Evolutionary conservation across 495 filamentous ascomycete genomes (phyloP).

Genomic region (Jackrogersella minutella): DNA sequence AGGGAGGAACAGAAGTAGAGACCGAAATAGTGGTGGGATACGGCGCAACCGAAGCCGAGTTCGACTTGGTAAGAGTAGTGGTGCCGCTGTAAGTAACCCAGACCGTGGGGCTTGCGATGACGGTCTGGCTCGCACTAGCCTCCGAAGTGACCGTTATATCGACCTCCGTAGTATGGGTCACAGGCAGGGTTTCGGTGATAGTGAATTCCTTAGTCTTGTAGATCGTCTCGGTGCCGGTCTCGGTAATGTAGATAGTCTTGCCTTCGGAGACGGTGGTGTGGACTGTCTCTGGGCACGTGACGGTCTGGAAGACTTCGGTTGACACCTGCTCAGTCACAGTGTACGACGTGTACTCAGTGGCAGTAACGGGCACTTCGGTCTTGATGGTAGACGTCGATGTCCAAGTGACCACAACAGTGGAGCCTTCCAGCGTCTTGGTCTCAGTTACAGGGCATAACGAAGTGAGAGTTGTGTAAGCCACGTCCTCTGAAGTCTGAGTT

Average conservation of each 20-base stretch:
- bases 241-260: slow-evolving; percentile 50
- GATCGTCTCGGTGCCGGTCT: slow-evolving; percentile 55
- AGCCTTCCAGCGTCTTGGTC: slow-evolving; percentile 53
- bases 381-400: slow-evolving; percentile 52
- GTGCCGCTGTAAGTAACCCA: slow-evolving; percentile 44
- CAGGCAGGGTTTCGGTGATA: slow-evolving; percentile 45
- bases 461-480: slow-evolving; percentile 52
- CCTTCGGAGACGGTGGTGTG: slow-evolving; percentile 54
- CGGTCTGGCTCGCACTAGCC: slow-evolving; percentile 41
- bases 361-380: slow-evolving; percentile 36
- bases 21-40: slow-evolving; percentile 43
- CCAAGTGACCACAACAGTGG: slow-evolving; percentile 52
- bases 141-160: slow-evolving; percentile 48
- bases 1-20: slow-evolving; percentile 7
- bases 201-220: slow-evolving; percentile 46
- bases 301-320: slow-evolving; percentile 51
- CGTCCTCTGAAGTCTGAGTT: slow-evolving; percentile 36
- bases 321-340: slow-evolving; percentile 50
- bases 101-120: slow-evolving; percentile 42
- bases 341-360: slow-evolving; percentile 41
- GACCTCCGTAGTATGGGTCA: slow-evolving; percentile 48
- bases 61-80: slow-evolving; percentile 36
- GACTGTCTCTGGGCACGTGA: slow-evolving; percentile 53
- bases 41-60: slow-evolving; percentile 31
- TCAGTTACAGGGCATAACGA: slow-evolving; percentile 54